Base-by-base conservation (phyloP, 352 stramenopile species). In the Phytophthora macrochlamydospora region DNA sequence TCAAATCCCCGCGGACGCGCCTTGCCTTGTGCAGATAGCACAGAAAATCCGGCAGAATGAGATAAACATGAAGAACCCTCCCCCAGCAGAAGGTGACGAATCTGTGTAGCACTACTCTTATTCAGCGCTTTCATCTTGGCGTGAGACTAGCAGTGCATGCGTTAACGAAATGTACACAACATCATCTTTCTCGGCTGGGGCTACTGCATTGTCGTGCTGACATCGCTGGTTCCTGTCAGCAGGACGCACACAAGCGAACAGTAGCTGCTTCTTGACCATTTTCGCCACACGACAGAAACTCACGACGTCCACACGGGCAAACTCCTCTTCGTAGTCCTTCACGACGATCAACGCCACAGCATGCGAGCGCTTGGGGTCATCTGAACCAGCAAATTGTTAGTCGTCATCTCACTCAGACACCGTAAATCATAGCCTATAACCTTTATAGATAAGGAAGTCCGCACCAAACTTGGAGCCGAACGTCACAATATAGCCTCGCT, bases 381-480 rank as follows among this genome's bases (percentile, higher is more conserved):
- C 79, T 83, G 46, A 45, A 32, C 28, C 12, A 63, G 35, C 1
- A 33, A n/a, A 48, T 28, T 9, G 11, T 6, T 12, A 11, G 14
- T 32, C 33, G 30, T 42, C 1, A 42, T 18, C 29, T 40, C 46
- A 38, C 46, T 52, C 4, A 38, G 24, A 9, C 18, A 24, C 18
- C 18, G 18, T 24, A 24, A 24, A 24, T 24, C 18, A 24, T 8
- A 51, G 24, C n/a, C 7, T 38, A 62, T 18, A 56, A 93, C 85
- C 80, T 71, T 85, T 74, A 59, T 95, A 95, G 24, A 92, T 71
- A 51, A 95, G 73, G 51, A 89, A 92, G 46, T 95, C 85, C 3
- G 82, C 83, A n/a, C 83, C 84, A 56, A 95, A 95, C 67, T 95
- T 95, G 40, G 85, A 91, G 13, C 83, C 87, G 28, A 83, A 85